Conservation (phyloP, 495 filamentous ascomycete genomes). For the Chaetomium cochliodes region DNA sequence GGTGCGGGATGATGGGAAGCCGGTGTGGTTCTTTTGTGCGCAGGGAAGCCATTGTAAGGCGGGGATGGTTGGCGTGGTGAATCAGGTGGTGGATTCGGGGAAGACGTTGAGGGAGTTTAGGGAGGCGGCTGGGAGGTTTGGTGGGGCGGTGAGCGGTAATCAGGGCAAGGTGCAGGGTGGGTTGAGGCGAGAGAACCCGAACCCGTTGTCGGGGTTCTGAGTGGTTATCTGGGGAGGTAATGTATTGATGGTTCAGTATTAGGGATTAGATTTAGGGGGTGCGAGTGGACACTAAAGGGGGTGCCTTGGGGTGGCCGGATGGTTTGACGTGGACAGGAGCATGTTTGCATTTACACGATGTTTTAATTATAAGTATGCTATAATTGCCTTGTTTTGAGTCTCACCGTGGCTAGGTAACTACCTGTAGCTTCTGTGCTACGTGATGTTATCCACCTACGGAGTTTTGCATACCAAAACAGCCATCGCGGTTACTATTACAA, state of each 20-base stretch:
- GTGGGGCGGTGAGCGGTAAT: not conserved
- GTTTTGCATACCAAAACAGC: no score
- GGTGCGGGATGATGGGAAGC: slow-evolving; percentile 41
- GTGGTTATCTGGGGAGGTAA: not conserved
- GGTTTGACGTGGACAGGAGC: no score
- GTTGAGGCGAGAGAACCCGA: slow-evolving; percentile 22
- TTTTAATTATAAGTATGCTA: no score
- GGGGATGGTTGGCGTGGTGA: slow-evolving; percentile 29
- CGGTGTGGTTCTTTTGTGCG: slow-evolving; percentile 32
- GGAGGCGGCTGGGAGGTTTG: not conserved
- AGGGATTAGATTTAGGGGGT: not conserved
- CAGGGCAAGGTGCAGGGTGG: slow-evolving; percentile 15
- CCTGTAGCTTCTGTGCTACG: no score
- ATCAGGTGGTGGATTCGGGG: slow-evolving; percentile 17
- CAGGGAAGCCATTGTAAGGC: slow-evolving; percentile 26
- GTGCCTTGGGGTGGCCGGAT: no score
- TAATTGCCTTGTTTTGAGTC: no score
- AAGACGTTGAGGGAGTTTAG: slow-evolving; percentile 16
- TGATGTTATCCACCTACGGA: no score
- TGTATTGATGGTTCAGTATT: not conserved
- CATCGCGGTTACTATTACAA: no score
- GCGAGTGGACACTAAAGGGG: no score
- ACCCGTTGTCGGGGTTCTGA: slow-evolving; percentile 16
- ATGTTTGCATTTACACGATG: no score
- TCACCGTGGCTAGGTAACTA: no score